Conservation (phyloP, 495 filamentous ascomycete species). For the Podospora bellae-mahoneyi region DNA sequence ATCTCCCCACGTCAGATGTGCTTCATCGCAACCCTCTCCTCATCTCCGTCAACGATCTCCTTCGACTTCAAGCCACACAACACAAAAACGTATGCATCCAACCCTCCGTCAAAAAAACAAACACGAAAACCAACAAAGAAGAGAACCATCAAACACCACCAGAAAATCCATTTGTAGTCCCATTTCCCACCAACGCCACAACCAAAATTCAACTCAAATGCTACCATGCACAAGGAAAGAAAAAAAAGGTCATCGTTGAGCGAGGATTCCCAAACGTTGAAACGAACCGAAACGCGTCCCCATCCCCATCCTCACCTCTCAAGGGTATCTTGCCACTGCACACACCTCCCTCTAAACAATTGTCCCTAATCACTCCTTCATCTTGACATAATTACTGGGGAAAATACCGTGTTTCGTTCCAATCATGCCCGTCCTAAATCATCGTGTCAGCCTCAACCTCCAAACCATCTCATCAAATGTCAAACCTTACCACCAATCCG, state of each 20-base stretch:
- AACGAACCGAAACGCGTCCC: not conserved
- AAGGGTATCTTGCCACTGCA: not conserved
- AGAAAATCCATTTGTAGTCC: not conserved
- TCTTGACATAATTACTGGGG: conserved; percentile 56
- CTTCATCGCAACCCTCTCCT: not conserved
- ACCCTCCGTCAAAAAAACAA: not conserved
- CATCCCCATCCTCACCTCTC: not conserved
- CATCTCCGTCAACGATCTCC: not conserved
- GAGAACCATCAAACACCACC: not conserved
- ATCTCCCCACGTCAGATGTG: too few relatives aligned
- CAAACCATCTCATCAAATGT: not conserved
- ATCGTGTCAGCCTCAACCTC: not conserved
- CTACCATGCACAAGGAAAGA: not conserved
- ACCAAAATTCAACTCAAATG: not conserved
- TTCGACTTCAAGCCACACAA: not conserved
- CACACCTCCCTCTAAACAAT: not conserved
- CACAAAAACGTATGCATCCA: not conserved
- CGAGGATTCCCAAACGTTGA: not conserved
- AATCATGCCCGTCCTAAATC: conserved; percentile 53
- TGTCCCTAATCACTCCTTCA: conserved; percentile 32
- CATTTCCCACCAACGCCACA: not conserved
- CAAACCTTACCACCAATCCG: conserved; percentile 77
- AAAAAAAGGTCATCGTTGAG: not conserved
- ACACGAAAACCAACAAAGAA: not conserved
- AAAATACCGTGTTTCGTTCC: conserved; percentile 53